A percentile compares a stretch with the other conserved stretches of the same genome.
These are phyloP conservation scores for Eimeria praecox DNA, from an alignment of 169 alveolate species.

Conservation along the genomic window DNA sequence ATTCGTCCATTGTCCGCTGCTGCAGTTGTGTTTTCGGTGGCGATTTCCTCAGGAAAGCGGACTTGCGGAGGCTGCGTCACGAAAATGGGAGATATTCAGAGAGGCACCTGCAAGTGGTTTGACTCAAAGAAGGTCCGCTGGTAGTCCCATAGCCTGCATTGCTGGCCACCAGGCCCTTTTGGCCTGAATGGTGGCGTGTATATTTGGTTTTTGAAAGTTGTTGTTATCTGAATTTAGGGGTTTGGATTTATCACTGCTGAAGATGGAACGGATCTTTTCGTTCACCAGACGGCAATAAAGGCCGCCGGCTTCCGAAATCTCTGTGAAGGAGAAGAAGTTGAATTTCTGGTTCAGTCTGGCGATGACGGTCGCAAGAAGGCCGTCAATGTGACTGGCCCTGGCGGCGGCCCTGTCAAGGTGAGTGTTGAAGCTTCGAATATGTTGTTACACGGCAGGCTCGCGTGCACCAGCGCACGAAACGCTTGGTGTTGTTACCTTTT, in stretches of 20 bases:
- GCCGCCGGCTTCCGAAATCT: constrained; percentile 90
- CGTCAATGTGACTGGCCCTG: constrained; percentile 90
- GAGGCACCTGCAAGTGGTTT: constrained; percentile 91
- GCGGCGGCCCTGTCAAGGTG: constrained; percentile 89
- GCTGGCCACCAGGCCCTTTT: neutral
- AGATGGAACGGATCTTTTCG: constrained; percentile 89
- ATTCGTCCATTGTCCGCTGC: neutral
- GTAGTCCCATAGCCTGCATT: neutral
- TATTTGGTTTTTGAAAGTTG: neutral
- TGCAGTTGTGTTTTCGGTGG: neutral
- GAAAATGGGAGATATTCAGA: constrained; percentile 79
- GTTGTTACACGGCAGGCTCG: neutral
- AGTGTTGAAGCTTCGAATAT: neutral
- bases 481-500: neutral
- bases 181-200: neutral
- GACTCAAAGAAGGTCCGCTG: constrained; percentile 85
- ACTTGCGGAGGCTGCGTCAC: constrained; percentile 8
- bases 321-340: constrained; percentile 87
- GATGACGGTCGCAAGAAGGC: constrained; percentile 89
- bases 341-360: constrained; percentile 85
- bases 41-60: constrained; percentile 46
- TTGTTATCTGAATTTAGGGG: constrained; percentile 83
- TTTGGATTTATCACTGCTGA: constrained; percentile 90
- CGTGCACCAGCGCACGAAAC: neutral
- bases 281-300: constrained; percentile 89